A percentile compares a stretch with the other conserved stretches of the same genome.
Conservation (phyloP, 2,329 filamentous ascomycete species). For the Ceratocystis harringtonii region DNA sequence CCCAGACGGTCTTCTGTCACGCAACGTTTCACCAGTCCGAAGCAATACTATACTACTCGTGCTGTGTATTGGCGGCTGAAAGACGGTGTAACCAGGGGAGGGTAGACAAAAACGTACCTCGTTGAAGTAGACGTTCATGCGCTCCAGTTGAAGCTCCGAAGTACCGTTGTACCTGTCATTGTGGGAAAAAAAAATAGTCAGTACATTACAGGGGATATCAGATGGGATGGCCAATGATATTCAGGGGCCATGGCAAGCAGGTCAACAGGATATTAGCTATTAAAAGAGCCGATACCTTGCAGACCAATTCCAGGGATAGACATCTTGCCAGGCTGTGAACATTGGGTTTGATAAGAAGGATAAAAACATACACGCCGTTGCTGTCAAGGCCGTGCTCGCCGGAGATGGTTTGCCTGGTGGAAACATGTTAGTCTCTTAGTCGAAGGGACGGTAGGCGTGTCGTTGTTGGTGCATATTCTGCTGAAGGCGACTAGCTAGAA, state of each 20-base stretch:
- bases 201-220: not conserved
- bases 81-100: not conserved
- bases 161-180: conserved; percentile 75
- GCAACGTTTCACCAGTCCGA: no score
- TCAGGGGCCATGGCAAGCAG: conserved; percentile 8
- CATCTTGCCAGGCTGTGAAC: not conserved
- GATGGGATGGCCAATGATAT: conserved; percentile 5
- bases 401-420: conserved; percentile 59
- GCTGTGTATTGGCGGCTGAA: not conserved
- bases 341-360: no score
- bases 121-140: conserved; percentile 99
- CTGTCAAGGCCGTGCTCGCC: conserved; percentile 94
- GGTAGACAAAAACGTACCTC: conserved; percentile 30
- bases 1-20: no score
- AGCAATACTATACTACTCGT: not conserved
- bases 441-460: not conserved
- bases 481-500: not conserved
- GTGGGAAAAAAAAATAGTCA: not conserved
- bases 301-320: not conserved
- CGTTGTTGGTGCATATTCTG: not conserved
- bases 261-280: not conserved
- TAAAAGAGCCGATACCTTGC: not conserved
- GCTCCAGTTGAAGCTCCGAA: conserved; percentile 97
- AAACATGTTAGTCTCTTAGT: conserved; percentile 26
- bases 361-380: conserved; percentile 68